Conservation (phyloP, 2,329 filamentous ascomycete genomes). For the Parasarocladium wereldwijsianum region DNA sequence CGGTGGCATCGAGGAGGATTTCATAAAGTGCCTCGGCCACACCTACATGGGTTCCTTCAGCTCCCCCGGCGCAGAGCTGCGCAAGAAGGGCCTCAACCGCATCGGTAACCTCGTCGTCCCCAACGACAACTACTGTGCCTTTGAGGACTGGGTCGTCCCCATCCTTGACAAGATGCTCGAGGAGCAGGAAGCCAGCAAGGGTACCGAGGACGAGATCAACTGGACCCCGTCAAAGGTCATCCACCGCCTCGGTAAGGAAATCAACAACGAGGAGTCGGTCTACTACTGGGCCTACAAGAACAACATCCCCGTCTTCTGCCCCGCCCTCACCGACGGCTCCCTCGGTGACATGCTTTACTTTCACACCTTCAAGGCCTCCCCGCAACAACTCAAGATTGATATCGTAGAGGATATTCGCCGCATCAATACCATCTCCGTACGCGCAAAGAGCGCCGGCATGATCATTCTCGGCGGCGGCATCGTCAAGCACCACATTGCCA, state of each 20-base stretch:
- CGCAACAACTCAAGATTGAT: conserved; percentile 68
- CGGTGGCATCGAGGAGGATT: conserved; percentile 89
- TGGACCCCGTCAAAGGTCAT: conserved; percentile 96
- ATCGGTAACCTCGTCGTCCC: conserved; percentile 94
- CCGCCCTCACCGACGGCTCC: conserved; percentile 86
- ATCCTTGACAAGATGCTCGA: conserved; percentile 89
- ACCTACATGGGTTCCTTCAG: conserved; percentile 87
- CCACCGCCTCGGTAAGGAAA: conserved; percentile 77
- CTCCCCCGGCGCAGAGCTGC: conserved; percentile 60
- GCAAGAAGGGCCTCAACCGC: conserved; percentile 77
- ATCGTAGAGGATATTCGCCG: conserved; percentile 86
- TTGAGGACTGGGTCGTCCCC: conserved; percentile 94
- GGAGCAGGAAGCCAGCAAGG: conserved; percentile 74
- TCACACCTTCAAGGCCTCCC: conserved; percentile 84
- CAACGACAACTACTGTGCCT: conserved; percentile 89
- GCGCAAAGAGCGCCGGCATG: conserved; percentile 82
- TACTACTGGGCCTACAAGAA: conserved; percentile 98
- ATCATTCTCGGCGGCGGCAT: conserved; percentile 88
- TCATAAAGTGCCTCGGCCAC: conserved; percentile 93
- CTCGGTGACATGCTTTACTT: conserved; percentile 98
- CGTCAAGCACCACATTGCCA: conserved; percentile 98
- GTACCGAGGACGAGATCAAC: conserved; percentile 53
- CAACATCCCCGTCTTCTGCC: conserved; percentile 92
- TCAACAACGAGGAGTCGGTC: conserved; percentile 81
- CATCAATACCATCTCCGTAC: conserved; percentile 83